Evolutionary conservation across 1,139 yeast species (phyloP).

Genomic region (Entelexis sorbosivorans): DNA sequence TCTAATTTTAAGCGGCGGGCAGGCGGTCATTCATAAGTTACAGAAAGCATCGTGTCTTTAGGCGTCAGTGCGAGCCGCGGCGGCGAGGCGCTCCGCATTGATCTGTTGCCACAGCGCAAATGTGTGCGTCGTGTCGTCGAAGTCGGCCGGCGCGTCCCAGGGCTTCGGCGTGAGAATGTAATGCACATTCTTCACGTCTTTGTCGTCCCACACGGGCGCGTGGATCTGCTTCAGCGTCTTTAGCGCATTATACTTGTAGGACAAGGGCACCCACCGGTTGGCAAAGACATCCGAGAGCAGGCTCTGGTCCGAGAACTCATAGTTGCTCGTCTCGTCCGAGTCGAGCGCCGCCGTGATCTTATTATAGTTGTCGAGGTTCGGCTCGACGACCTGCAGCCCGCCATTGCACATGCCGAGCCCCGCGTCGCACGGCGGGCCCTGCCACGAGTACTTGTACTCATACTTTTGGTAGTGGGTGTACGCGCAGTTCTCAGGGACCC

Average conservation of each 20-base stretch:
- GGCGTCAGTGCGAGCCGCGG: conserved; percentile 18
- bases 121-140: conserved; percentile 30
- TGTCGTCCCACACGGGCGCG: conserved; percentile 37
- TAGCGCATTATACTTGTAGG: conserved; percentile 44
- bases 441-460: conserved; percentile 25
- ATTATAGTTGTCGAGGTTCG: conserved; percentile 32
- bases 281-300: conserved; percentile 42
- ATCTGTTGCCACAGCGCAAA: conserved; percentile 29
- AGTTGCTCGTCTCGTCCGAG: conserved; percentile 32
- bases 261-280: conserved; percentile 40
- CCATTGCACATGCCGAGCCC: conserved; percentile 45
- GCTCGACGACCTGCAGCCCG: conserved; percentile 42
- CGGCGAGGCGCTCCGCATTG: conserved; percentile 31
- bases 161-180: conserved; percentile 48
- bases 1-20: background rate
- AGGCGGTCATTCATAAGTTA: background rate
- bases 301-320: conserved; percentile 50
- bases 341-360: conserved; percentile 34
- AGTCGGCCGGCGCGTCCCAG: conserved; percentile 36
- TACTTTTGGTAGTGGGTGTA: conserved; percentile 34
- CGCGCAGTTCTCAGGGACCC: conserved; percentile 42
- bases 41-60: too few relatives aligned
- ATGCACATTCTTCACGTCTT: conserved; percentile 43
- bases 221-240: conserved; percentile 41
- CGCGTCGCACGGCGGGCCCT: conserved; percentile 36